Percentiles rank a stretch among this genome's conserved stretches.
Evolutionary conservation across 495 filamentous ascomycete genomes (phyloP).

Genomic region (Tuber borchii): DNA sequence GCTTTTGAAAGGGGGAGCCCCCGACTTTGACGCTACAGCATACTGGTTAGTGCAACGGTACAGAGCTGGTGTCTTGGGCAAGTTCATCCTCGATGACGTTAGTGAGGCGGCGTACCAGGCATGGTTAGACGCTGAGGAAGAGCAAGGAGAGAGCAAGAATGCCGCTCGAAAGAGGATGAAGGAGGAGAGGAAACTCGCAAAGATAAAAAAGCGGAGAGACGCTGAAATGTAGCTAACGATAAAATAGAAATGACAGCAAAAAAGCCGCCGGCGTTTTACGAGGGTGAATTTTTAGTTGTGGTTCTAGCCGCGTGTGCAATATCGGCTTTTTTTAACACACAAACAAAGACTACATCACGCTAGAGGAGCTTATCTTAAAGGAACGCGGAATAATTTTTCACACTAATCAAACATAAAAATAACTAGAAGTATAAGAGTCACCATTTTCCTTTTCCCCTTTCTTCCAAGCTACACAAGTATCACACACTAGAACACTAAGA

Average conservation of each 20-base stretch:
- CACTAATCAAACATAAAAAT: neutral
- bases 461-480: neutral
- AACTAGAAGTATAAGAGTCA: neutral
- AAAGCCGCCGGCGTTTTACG: neutral
- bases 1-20: constrained; percentile 64
- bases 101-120: constrained; percentile 51
- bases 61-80: constrained; percentile 67
- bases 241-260: neutral
- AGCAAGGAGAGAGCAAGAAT: constrained; percentile 39
- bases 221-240: constrained; percentile 1
- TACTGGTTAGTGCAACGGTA: constrained; percentile 80
- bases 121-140: constrained; percentile 45
- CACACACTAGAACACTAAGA: neutral
- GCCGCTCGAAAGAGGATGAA: constrained; percentile 45
- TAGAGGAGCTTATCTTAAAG: neutral
- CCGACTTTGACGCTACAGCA: constrained; percentile 66
- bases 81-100: constrained; percentile 74
- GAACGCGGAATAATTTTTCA: neutral
- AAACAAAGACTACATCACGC: neutral
- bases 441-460: neutral
- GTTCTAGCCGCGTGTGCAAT: neutral
- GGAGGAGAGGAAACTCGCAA: constrained; percentile 46
- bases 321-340: neutral
- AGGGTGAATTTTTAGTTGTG: neutral
- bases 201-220: constrained; percentile 46